Conservation (phyloP, 495 filamentous ascomycete genomes). For the Cercophora newfieldiana region DNA sequence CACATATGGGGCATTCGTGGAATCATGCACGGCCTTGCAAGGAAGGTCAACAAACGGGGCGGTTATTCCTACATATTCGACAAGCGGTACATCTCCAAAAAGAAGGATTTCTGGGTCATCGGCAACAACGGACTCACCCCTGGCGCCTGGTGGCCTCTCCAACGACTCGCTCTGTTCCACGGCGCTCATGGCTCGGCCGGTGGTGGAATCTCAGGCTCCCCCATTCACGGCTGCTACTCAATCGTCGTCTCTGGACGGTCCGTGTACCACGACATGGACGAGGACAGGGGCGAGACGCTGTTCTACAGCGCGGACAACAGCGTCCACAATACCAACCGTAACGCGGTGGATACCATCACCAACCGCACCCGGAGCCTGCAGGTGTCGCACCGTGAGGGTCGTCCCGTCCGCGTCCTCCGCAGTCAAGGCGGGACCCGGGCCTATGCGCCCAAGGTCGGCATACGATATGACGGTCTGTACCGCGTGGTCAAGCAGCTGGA, state of each 20-base stretch:
- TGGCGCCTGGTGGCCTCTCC: conserved; percentile 54
- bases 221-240: conserved; percentile 42
- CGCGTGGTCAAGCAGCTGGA: conserved; percentile 29
- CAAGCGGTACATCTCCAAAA: conserved; percentile 6
- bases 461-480: conserved; percentile 58
- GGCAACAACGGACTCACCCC: conserved; percentile 48
- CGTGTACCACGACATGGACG: conserved; percentile 45
- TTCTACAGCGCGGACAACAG: conserved; percentile 50
- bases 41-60: not conserved
- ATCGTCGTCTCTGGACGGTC: conserved; percentile 45
- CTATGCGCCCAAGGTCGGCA: conserved; percentile 41
- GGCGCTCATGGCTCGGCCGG: conserved; percentile 51
- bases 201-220: conserved; percentile 48
- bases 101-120: conserved; percentile 35
- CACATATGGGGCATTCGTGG: conserved; percentile 33
- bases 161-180: conserved; percentile 47
- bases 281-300: conserved; percentile 44
- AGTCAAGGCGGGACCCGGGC: conserved; percentile 19
- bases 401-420: conserved; percentile 52
- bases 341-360: conserved; percentile 21
- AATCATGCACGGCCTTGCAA: conserved; percentile 45
- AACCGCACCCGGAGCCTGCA: conserved; percentile 40
- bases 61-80: not conserved
- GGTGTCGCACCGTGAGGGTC: conserved; percentile 23
- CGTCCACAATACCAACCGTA: conserved; percentile 28